phyloP scores from a whole-genome alignment of 2,329 filamentous ascomycete species.

The Blastomyces emzantsi region DNA sequence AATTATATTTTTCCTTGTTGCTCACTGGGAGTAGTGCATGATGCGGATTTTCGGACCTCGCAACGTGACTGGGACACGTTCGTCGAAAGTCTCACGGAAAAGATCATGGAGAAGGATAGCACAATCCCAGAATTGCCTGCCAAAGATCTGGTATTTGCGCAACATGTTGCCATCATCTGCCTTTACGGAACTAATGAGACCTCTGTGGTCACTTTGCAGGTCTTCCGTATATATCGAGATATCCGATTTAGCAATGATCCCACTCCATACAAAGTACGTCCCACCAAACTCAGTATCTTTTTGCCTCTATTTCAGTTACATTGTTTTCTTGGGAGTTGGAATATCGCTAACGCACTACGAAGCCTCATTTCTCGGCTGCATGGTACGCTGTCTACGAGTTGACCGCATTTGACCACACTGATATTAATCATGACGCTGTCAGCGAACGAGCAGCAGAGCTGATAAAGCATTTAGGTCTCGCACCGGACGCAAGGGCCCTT shows the following conservation, averaged over 20 bases:
- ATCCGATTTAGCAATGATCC: constrained; percentile 74
- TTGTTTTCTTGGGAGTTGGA: background rate
- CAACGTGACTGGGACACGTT: constrained; percentile 76
- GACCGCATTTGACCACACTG: constrained; percentile 8
- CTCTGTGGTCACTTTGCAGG: constrained; percentile 29
- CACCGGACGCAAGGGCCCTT: constrained; percentile 77
- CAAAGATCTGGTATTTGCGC: constrained; percentile 58
- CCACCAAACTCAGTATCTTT: background rate
- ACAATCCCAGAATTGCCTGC: constrained; percentile 78
- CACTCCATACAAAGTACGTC: constrained; percentile 73
- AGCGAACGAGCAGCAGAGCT: constrained; percentile 12
- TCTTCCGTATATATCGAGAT: constrained; percentile 82
- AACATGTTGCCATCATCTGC: constrained; percentile 3
- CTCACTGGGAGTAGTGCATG: constrained; percentile 51
- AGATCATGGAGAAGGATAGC: constrained; percentile 62
- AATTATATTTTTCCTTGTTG: background rate
- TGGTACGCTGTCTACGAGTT: constrained; percentile 44
- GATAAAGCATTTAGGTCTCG: constrained; percentile 51
- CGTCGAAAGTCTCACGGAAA: constrained; percentile 61
- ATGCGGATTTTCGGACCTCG: constrained; percentile 67
- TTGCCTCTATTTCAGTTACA: background rate
- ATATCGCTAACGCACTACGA: constrained; percentile 19
- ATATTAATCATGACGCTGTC: background rate
- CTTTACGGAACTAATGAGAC: constrained; percentile 11
- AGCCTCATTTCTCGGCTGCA: constrained; percentile 75